Evolutionary conservation across 176 grass and related monocot genomes (phyloP).

Genomic region (Pharus latifolius): DNA sequence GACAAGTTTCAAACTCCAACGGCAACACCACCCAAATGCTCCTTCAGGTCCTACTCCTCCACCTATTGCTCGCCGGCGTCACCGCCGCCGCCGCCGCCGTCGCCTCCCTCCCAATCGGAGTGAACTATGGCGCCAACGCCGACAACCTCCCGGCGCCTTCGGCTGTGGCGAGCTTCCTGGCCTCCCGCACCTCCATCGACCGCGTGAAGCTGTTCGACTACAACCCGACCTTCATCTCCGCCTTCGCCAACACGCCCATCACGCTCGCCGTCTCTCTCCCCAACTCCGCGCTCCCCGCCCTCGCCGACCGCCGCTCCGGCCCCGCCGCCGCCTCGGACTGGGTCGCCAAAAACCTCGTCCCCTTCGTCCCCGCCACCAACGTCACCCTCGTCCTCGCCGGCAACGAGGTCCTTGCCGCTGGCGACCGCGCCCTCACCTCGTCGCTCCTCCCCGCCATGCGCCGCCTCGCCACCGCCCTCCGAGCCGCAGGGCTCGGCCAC

Average conservation of each 20-base stretch:
- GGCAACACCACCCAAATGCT: too few relatives aligned
- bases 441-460: slow-evolving; percentile 67
- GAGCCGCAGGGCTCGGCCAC: background rate
- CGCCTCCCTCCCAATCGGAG: slow-evolving; percentile 37
- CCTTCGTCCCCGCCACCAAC: slow-evolving; percentile 46
- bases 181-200: slow-evolving; percentile 35
- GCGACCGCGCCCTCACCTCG: slow-evolving; percentile 12
- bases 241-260: slow-evolving; percentile 50
- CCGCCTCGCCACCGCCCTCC: slow-evolving; percentile 34
- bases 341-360: slow-evolving; percentile 56
- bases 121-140: slow-evolving; percentile 76
- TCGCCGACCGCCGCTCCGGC: slow-evolving; percentile 24
- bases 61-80: background rate
- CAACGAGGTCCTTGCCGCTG: slow-evolving; percentile 59
- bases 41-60: background rate
- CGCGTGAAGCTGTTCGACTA: slow-evolving; percentile 88
- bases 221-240: slow-evolving; percentile 68
- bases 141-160: slow-evolving; percentile 67
- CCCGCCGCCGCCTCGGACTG: slow-evolving; percentile 29
- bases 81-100: background rate
- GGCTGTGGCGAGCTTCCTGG: slow-evolving; percentile 45
- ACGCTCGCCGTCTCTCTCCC: slow-evolving; percentile 50
- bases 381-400: slow-evolving; percentile 61
- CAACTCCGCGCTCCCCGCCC: slow-evolving; percentile 37
- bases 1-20: too few relatives aligned